These are phyloP conservation scores for Theileria equi DNA, from an alignment of 169 alveolate genomes.

Conservation along the genomic window DNA sequence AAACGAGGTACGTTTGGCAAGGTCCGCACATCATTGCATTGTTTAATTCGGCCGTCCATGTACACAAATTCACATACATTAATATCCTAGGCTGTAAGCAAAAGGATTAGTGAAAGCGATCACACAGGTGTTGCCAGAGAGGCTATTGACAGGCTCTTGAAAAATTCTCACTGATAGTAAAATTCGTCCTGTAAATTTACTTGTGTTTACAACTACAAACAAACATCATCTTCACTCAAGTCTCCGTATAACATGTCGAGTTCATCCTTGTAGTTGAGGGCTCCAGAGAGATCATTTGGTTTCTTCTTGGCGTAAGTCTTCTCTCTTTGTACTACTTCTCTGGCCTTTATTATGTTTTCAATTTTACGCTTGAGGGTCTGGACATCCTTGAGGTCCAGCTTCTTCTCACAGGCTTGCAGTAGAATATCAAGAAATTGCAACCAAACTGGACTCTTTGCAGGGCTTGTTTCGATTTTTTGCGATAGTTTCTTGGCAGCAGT, in stretches of 20 bases:
- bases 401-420: conserved; percentile 60
- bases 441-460: conserved; percentile 64
- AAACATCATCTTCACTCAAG: conserved; percentile 56
- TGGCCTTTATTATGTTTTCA: conserved; percentile 39
- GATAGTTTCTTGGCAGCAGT: conserved; percentile 56
- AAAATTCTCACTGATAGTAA: conserved; percentile 15
- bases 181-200: conserved; percentile 17
- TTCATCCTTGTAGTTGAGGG: conserved; percentile 73
- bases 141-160: no score
- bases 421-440: conserved; percentile 61
- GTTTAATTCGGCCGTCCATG: no score
- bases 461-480: conserved; percentile 63
- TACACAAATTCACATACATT: no score
- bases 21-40: no score
- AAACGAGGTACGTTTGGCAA: conserved; percentile 3
- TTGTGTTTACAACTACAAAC: not conserved
- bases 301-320: conserved; percentile 52
- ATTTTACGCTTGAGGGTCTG: conserved; percentile 57
- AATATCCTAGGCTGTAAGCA: no score
- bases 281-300: conserved; percentile 59
- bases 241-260: conserved; percentile 78
- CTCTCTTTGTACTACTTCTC: conserved; percentile 48
- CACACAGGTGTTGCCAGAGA: no score
- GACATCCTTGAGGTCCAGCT: conserved; percentile 54
- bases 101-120: no score